phyloP scores from a whole-genome alignment of 306 rosid genomes.

The Begonia fuchsioides region DNA sequence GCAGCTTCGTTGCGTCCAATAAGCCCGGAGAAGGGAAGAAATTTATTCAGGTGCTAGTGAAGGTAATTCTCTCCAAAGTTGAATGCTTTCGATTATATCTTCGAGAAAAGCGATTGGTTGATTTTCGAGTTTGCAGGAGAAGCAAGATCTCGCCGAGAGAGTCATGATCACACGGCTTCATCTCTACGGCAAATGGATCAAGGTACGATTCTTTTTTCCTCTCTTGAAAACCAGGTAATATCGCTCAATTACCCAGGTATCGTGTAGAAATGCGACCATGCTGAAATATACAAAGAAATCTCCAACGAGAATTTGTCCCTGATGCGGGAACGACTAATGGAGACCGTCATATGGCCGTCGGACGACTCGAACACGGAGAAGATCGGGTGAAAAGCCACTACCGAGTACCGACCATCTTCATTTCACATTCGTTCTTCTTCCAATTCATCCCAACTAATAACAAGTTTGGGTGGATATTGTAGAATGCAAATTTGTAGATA shows the following conservation, averaged over 20 bases:
- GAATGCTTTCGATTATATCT: no score
- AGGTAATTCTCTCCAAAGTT: no score
- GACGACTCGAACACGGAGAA: conserved; percentile 84
- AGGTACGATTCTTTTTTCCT: conserved; percentile 31
- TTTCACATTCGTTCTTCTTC: no score
- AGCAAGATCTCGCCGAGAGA: conserved; percentile 85
- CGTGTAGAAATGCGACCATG: conserved; percentile 84
- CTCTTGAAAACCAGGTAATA: conserved; percentile 2
- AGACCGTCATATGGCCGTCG: conserved; percentile 98
- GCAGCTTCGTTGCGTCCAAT: conserved; percentile 63
- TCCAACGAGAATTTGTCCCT: conserved; percentile 74
- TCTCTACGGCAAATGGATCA: conserved; percentile 84
- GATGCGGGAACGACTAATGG: conserved; percentile 86
- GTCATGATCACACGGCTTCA: conserved; percentile 93
- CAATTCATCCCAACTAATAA: no score
- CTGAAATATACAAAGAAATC: conserved; percentile 72
- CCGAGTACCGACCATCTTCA: no score
- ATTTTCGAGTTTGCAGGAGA: conserved; percentile 42
- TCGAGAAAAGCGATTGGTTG: neutral
- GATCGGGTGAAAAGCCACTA: conserved; percentile 36
- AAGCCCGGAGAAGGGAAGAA: conserved; percentile 66
- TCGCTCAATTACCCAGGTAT: neutral
- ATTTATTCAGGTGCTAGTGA: no score
- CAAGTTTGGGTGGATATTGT: no score
- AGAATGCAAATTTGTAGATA: no score